Base-by-base conservation (phyloP, 768 basidiomycete species). In the Tricholoma matsutake region DNA sequence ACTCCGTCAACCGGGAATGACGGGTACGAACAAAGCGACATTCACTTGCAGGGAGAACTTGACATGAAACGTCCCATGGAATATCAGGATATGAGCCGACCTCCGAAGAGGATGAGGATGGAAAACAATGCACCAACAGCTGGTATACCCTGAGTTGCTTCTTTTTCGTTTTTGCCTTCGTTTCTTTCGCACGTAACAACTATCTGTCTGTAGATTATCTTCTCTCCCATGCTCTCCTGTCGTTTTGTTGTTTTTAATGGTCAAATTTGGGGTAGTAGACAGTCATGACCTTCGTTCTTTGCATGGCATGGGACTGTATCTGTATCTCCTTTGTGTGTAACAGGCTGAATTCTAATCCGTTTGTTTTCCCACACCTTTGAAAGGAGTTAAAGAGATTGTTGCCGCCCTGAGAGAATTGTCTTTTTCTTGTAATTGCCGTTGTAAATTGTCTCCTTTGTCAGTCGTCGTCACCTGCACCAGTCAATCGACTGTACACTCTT, bases 31-130 rank as follows among this genome's bases (percentile, higher is more conserved):
- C 71, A 70, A 37, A 73, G 76, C 57, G 80, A 83, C 49, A 67
- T 71, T 13, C 73, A 78, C 61, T 75, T 78, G 63, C 75, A 81
- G 29, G 77, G 78, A 67, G 86, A 85, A 16, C 58, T 76, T 59
- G 87, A 89, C 64, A 68, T 86, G 73, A 88, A 88, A 78, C 76
- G 86, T 72, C 77, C 80, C 67, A 68, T 83, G 70, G 84, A 86
- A 58, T 82, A 83, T 65, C 64, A 79, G 59, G 86, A 84, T 59
- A 68, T 76, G 61, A 71, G 67, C 61, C 82, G 84, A 66, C 81
- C 82, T 59, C 74, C 78, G 63, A 91, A 91, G 84, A 88, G 87
- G 82, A 85, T 90, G 83, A 81, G 86, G 72, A 82, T 89, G 77
- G 85, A 85, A 64, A 78, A 79, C 67, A 69, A 77, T 61, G 75